These are phyloP conservation scores for Nosema muscidifuracis DNA, from an alignment of 371 early-diverging fungal species.

Conservation along the genomic window DNA sequence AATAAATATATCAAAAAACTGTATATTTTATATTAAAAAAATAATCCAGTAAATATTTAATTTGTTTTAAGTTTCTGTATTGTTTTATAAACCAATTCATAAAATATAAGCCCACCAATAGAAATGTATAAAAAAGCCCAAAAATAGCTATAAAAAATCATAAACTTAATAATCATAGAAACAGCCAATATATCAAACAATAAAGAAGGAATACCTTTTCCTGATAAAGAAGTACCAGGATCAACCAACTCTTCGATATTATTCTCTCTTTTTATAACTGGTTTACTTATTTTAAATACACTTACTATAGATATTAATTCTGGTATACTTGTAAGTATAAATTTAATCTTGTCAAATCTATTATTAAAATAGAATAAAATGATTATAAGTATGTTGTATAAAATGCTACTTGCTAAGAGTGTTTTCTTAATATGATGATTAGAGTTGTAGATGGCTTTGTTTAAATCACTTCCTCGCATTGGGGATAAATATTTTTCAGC, in stretches of 20 bases:
- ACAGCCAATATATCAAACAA: constrained; percentile 25
- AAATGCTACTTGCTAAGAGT: neutral
- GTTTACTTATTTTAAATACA: constrained; percentile 28
- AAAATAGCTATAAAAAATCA: constrained; percentile 23
- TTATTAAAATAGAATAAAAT: constrained; percentile 18
- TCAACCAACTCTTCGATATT: constrained; percentile 5
- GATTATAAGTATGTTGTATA: constrained; percentile 15
- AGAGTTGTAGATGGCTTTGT: constrained; percentile 22
- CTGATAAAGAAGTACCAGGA: constrained; percentile 13
- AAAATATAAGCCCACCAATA: neutral
- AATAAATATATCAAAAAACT: neutral
- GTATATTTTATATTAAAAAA: too few relatives aligned
- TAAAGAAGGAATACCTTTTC: constrained; percentile 24
- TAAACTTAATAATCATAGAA: constrained; percentile 27
- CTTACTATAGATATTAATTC: constrained; percentile 10
- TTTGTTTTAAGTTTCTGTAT: neutral
- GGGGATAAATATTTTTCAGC: neutral
- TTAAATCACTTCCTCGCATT: constrained; percentile 39
- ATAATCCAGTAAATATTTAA: neutral
- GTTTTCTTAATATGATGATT: constrained; percentile 22
- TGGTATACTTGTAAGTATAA: constrained; percentile 17
- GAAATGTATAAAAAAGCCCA: constrained; percentile 14
- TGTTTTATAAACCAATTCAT: constrained; percentile 29
- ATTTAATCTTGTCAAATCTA: neutral
- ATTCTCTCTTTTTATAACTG: neutral